Base-by-base conservation (phyloP, 345 rosid species). In the Salix viminalis region DNA sequence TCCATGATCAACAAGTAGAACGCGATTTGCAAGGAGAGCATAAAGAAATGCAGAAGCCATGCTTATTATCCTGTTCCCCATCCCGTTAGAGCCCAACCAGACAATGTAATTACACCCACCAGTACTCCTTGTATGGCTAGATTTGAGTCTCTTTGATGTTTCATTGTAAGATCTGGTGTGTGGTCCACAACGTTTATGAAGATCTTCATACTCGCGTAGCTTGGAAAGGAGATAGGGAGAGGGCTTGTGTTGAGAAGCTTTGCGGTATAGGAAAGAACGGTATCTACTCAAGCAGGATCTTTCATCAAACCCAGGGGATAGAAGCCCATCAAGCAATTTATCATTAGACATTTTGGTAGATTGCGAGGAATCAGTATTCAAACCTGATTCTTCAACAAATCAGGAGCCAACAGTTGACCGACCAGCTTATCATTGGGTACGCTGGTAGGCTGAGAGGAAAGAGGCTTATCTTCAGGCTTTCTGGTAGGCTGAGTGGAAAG, bases 11-110 rank as follows among this genome's bases (percentile, higher is more conserved):
- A 80, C 72, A 1, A 80, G 75, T 8, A 75, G 76, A n/a, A 75
- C 68, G 15, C 83, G 54, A 34, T 79, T 71, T 30, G 83, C 75
- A 71, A 79, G 75, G 21, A 79, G 46, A 69, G 83, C 79, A 24
- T 75, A 79, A 0, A 79, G 79, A 41, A 79, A 79, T 26, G 79
- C n/a, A 13, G 83, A 30, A 28, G 68, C 79, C 79, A 75, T 75
- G 72, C 83, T 80, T 44, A 75, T 6, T 42, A 80, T 80, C 50
- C 78, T 80, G 72, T 80, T 80, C 41, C 83, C 83, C 61, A 75
- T 52, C 2, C 83, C 83, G 16, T 80, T 80, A 32, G 71, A 70
- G n/a, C 76, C 62, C 48, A 65, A 4, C 83, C 83, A 75, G 39
- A 75, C 67, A 18, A 75, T 50, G 76, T 75, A 80, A 26, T 80